A percentile compares a stretch with the other conserved stretches of the same genome.
phyloP scores from a whole-genome alignment of 495 filamentous ascomycete species.

The Tuber melanosporum region DNA sequence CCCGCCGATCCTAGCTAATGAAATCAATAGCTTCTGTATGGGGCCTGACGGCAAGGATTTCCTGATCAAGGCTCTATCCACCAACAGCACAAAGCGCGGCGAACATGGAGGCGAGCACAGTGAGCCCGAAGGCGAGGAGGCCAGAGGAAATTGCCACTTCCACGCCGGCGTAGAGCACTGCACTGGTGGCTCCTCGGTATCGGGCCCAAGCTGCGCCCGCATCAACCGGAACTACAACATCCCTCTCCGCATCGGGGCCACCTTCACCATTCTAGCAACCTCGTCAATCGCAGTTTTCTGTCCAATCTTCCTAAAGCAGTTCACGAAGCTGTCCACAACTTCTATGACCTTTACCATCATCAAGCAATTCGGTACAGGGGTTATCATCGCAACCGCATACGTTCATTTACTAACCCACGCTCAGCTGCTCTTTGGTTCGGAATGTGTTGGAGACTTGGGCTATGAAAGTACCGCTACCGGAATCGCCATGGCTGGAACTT shows the following conservation, averaged over 20 bases:
- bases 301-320: slow-evolving; percentile 43
- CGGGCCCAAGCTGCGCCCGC: slow-evolving; percentile 44
- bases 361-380: slow-evolving; percentile 68
- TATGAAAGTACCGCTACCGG: slow-evolving; percentile 59
- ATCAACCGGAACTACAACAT: slow-evolving; percentile 54
- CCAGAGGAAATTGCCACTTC: slow-evolving; percentile 52
- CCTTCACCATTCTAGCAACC: slow-evolving; percentile 56
- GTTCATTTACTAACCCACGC: slow-evolving; percentile 65
- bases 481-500: slow-evolving; percentile 60
- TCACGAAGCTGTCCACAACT: slow-evolving; percentile 11
- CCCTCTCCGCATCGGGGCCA: slow-evolving; percentile 52
- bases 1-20: slow-evolving; percentile 9
- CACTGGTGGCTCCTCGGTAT: slow-evolving; percentile 41
- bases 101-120: slow-evolving; percentile 18
- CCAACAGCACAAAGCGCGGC: slow-evolving; percentile 8
- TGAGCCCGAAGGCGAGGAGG: slow-evolving; percentile 1
- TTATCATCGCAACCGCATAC: slow-evolving; percentile 66
- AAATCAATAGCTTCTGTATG: slow-evolving; percentile 47
- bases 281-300: slow-evolving; percentile 48
- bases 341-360: slow-evolving; percentile 50
- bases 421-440: slow-evolving; percentile 55
- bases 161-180: slow-evolving; percentile 64
- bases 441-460: slow-evolving; percentile 55
- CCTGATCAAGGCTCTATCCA: slow-evolving; percentile 32
- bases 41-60: slow-evolving; percentile 50